Evolutionary conservation across 2,329 filamentous ascomycete genomes (phyloP), one percentile per base, ranked within the genome.

Genomic region (Ilyonectria destructans): DNA sequence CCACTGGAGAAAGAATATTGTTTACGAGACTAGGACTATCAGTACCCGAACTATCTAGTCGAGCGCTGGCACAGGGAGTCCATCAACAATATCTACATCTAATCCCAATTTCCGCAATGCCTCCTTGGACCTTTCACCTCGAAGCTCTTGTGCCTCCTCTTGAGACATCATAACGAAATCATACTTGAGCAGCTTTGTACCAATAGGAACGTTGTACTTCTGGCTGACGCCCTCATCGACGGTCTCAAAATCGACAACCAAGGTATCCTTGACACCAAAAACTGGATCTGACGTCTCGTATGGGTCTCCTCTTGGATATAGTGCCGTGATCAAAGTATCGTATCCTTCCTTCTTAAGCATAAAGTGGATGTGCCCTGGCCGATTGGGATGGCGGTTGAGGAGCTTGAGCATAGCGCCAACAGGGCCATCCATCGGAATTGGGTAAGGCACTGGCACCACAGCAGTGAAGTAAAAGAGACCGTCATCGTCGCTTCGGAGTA

Each of bases 281-380:
- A 97, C 94, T 0, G 93, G 93, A 77, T 97, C 94, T 0, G 92
- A 93, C 1, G 89, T 93, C 82, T 96, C 93, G 78, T 96, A 96
- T 0, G 92, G 92, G 74, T 96, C 93, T 54, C 90, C 90, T 3
- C 92, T 89, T 61, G 95, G 84, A 77, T 96, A 97, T 0, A 97
- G 83, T 0, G 93, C 92, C 63, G 67, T 71, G 29, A 65, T 65
- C 2, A 71, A 56, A 12, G 51, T 62, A n/a, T 69, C 67, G 13
- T 67, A 69, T 6, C 67, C 67, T 12, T 54, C 45, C 43, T 71
- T 71, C 15, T 91, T 89, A 82, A 97, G 95, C 93, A 97, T 96
- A 76, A 96, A 96, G 80, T 96, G 93, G 85, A 96, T 88, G 81
- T 96, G 93, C 26, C 90, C 89, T 2, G 93, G 93, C 60, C 93